Evolutionary conservation across 768 basidiomycete genomes (phyloP).

Genomic region (Suillus tomentosus): DNA sequence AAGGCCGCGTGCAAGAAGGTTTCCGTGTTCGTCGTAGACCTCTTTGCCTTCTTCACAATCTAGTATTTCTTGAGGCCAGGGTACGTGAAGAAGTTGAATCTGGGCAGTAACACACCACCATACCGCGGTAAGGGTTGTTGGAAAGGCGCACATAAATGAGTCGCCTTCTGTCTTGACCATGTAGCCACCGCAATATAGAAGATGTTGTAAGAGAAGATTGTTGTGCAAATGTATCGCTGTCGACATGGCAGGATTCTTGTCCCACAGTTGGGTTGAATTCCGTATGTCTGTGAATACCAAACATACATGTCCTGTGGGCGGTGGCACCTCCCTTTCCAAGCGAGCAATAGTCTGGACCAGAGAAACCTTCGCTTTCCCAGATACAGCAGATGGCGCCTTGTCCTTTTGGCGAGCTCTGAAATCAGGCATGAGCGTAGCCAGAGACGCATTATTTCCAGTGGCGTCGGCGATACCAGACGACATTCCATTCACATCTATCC

Average conservation of each 20-base stretch:
- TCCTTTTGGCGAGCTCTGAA: constrained; percentile 68
- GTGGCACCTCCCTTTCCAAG: constrained; percentile 75
- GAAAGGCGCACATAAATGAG: constrained; percentile 99
- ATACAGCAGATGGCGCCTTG: constrained; percentile 94
- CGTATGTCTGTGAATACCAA: constrained; percentile 98
- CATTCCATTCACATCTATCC: constrained; percentile 86
- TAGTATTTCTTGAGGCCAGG: constrained; percentile 93
- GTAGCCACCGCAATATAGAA: constrained; percentile 92
- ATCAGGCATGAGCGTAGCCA: constrained; percentile 86
- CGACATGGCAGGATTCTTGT: constrained; percentile 83
- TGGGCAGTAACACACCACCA: constrained; percentile 92
- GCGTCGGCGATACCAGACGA: constrained; percentile 95
- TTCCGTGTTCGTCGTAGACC: constrained; percentile 64
- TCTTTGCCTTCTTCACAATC: constrained; percentile 91
- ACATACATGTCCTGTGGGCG: constrained; percentile 85
- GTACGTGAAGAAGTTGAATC: constrained; percentile 71
- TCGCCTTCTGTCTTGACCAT: constrained; percentile 99
- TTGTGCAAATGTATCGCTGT: constrained; percentile 93
- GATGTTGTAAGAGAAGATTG: constrained; percentile 51
- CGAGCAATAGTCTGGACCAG: constrained; percentile 57
- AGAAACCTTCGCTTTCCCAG: constrained; percentile 69
- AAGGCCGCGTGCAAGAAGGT: constrained; percentile 79
- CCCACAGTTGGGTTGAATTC: constrained; percentile 82
- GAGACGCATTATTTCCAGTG: constrained; percentile 63
- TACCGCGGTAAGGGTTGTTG: constrained; percentile 81